These are phyloP conservation scores for Septoria petroselini DNA, from an alignment of 2,329 filamentous ascomycete species.

Conservation along the genomic window DNA sequence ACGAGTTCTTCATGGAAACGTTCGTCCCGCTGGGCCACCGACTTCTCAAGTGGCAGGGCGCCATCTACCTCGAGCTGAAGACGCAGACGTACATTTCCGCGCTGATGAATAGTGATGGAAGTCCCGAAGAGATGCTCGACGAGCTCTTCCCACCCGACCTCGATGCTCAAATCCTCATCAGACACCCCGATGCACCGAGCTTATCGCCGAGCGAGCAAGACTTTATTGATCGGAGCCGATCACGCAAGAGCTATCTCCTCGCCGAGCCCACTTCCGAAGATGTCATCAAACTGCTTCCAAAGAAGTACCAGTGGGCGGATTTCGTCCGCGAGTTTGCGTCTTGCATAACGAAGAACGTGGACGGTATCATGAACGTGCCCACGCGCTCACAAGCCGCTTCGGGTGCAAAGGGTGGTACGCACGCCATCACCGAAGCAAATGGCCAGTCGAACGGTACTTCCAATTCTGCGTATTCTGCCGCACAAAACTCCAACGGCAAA, in stretches of 20 bases:
- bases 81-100: constrained; percentile 65
- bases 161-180: constrained; percentile 51
- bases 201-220: constrained; percentile 59
- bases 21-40: constrained; percentile 60
- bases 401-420: constrained; percentile 12
- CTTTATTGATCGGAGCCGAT: constrained; percentile 55
- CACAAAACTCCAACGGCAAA: constrained; percentile 10
- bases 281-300: constrained; percentile 50
- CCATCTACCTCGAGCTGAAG: constrained; percentile 62
- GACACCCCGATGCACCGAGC: constrained; percentile 53
- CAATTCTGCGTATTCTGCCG: constrained; percentile 5
- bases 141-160: constrained; percentile 60
- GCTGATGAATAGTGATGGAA: constrained; percentile 55
- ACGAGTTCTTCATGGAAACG: constrained; percentile 61
- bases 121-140: constrained; percentile 56
- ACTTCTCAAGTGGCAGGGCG: constrained; percentile 58
- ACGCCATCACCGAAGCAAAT: constrained; percentile 9
- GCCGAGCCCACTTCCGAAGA: constrained; percentile 45
- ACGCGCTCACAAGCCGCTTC: constrained; percentile 25
- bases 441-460: constrained; percentile 6
- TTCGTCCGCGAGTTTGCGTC: constrained; percentile 58
- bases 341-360: constrained; percentile 59
- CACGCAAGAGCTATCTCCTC: constrained; percentile 57
- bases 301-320: constrained; percentile 63
- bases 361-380: constrained; percentile 40